These are phyloP conservation scores for Mortierella sp. DNA, from an alignment of 371 early-diverging fungal species.

Conservation along the genomic window DNA sequence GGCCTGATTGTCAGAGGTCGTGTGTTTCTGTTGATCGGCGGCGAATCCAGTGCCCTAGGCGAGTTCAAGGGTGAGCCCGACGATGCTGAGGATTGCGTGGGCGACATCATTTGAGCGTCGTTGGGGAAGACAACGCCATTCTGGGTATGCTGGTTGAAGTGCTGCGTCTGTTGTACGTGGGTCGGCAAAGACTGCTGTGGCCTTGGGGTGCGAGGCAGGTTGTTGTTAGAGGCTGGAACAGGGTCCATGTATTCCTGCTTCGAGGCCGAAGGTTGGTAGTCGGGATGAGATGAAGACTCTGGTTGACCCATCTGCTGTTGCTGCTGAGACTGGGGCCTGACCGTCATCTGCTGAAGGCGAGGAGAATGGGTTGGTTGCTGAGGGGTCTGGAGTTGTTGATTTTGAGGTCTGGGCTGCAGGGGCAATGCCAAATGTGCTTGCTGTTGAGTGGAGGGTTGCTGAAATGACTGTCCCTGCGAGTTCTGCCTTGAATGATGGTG, in stretches of 20 bases:
- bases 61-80: background rate
- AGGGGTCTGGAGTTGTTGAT: constrained; percentile 1
- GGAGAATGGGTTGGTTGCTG: constrained; percentile 13
- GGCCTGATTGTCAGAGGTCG: constrained; percentile 20
- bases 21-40: constrained; percentile 34
- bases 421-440: background rate
- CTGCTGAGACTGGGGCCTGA: background rate
- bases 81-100: constrained; percentile 1
- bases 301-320: background rate
- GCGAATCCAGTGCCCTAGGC: constrained; percentile 13
- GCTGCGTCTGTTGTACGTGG: background rate
- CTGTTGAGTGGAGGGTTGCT: constrained; percentile 2
- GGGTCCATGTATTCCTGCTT: constrained; percentile 27
- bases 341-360: constrained; percentile 6
- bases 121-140: constrained; percentile 10
- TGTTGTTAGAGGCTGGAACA: background rate
- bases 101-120: constrained; percentile 2
- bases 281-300: background rate
- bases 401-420: background rate
- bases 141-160: background rate
- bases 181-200: constrained; percentile 1
- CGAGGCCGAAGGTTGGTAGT: constrained; percentile 9
- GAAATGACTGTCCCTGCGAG: background rate
- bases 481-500: constrained; percentile 7
- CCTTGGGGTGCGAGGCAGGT: background rate